These are phyloP conservation scores for Combretum micranthum DNA, from an alignment of 345 rosid genomes.

Conservation along the genomic window DNA sequence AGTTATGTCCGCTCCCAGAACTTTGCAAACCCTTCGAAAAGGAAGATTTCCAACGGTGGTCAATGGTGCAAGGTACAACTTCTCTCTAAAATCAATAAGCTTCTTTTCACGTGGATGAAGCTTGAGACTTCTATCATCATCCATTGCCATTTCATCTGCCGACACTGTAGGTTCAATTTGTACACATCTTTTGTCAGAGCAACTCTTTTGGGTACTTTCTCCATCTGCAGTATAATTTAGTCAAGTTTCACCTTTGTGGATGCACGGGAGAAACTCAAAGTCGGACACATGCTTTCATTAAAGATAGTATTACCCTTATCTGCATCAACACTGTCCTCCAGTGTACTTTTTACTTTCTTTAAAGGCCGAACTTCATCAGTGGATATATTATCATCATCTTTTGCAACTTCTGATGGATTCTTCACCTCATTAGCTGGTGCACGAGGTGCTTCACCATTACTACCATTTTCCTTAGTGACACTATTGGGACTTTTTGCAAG, in stretches of 20 bases:
- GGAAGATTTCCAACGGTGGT: constrained; percentile 99
- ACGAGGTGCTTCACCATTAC: constrained; percentile 15
- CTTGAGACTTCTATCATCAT: constrained; percentile 54
- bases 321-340: constrained; percentile 29
- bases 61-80: constrained; percentile 87
- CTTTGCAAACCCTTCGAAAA: constrained; percentile 90
- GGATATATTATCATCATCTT: constrained; percentile 22
- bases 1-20: constrained; percentile 81
- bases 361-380: constrained; percentile 45
- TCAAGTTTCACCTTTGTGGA: background rate
- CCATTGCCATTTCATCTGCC: constrained; percentile 22
- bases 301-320: constrained; percentile 30
- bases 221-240: constrained; percentile 24
- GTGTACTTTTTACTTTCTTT: constrained; percentile 58
- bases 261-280: background rate
- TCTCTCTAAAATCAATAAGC: constrained; percentile 81
- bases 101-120: constrained; percentile 74
- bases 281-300: constrained; percentile 1
- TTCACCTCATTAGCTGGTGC: constrained; percentile 24
- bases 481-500: constrained; percentile 13
- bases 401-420: constrained; percentile 16
- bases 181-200: constrained; percentile 14
- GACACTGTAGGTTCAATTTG: constrained; percentile 19
- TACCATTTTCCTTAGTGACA: constrained; percentile 20
- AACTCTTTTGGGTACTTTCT: constrained; percentile 20